These are phyloP conservation scores for Sinapis alba DNA, from an alignment of 441 rosid genomes.

Conservation along the genomic window DNA sequence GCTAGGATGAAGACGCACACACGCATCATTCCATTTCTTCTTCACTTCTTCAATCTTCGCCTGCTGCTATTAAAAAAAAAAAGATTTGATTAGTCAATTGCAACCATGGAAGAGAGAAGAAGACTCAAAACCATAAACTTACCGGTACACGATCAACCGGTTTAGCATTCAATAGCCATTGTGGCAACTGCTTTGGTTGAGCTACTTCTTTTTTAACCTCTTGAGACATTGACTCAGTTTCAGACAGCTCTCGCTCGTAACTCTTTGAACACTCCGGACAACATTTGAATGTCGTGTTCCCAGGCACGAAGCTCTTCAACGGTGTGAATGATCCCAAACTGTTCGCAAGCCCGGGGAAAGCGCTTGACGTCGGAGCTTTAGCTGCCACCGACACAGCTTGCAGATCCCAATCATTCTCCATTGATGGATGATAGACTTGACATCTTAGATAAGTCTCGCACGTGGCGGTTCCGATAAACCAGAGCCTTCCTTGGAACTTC, in stretches of 20 bases:
- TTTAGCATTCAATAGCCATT: constrained; percentile 82
- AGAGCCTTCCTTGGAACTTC: constrained; percentile 53
- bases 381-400: constrained; percentile 83
- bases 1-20: constrained; percentile 70
- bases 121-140: constrained; percentile 6
- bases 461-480: constrained; percentile 92
- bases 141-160: constrained; percentile 44
- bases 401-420: constrained; percentile 95
- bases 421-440: constrained; percentile 86
- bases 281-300: constrained; percentile 48
- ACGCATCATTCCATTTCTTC: constrained; percentile 84
- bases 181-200: constrained; percentile 53
- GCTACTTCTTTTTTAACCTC: constrained; percentile 57
- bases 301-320: constrained; percentile 55
- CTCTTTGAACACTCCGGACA: constrained; percentile 76
- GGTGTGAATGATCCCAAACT: constrained; percentile 61
- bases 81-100: constrained; percentile 6
- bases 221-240: constrained; percentile 48
- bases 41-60: constrained; percentile 60
- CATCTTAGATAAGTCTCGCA: constrained; percentile 93
- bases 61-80: constrained; percentile 40
- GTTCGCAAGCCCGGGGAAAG: constrained; percentile 61
- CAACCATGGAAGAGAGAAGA: not conserved
- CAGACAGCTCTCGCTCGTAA: constrained; percentile 72
- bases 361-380: constrained; percentile 58